Base-by-base conservation (phyloP, 2,329 filamentous ascomycete species). In the Neonectria hederae region DNA sequence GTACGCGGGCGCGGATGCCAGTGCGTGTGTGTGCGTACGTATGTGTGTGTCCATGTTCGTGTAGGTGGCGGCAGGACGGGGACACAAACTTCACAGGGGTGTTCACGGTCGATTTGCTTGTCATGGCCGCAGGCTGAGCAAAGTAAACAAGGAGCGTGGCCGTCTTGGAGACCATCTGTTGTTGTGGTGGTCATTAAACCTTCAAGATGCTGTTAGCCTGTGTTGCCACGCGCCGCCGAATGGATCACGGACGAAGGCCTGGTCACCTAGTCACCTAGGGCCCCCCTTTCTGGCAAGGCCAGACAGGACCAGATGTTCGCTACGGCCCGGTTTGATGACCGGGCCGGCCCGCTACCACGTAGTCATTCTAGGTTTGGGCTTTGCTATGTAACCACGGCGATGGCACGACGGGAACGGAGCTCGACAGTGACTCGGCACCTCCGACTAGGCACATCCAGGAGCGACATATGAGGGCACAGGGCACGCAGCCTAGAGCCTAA, bases 261-360 rank as follows among this genome's bases (percentile, higher is more conserved):
- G 52, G 61, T 38, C 14, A 38, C 35, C 17, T n/a, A 38, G 35
- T 7, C 35, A n/a, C 35, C 6, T 11, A 28, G 28, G 28, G n/a
- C 53, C 54, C 42, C 30, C 49, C 42, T 56, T 52, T 60, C 65
- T 59, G 68, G 60, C 46, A 59, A 57, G 55, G 54, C 66, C 46
- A 63, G 65, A 65, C 54, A 67, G 62, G 58, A 54, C 60, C 60
- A 63, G 54, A 65, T 62, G 45, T 68, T 65, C 66, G 67, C 59
- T 65, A 66, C 70, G 72, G 72, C 63, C 72, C 69, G 72, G 70
- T 65, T 63, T 61, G 58, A 60, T 55, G 69, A 62, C 72, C 70
- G 69, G 72, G 28, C 70, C 70, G 72, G 72, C 64, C 72, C 72
- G 70, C 68, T 68, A 67, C 63, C 65, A 54, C 59, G 51, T 58